Percentiles rank a stretch among this genome's conserved stretches.
phyloP scores from a whole-genome alignment of 208 protist genomes.

The Kentomonas sorsogonicus region DNA sequence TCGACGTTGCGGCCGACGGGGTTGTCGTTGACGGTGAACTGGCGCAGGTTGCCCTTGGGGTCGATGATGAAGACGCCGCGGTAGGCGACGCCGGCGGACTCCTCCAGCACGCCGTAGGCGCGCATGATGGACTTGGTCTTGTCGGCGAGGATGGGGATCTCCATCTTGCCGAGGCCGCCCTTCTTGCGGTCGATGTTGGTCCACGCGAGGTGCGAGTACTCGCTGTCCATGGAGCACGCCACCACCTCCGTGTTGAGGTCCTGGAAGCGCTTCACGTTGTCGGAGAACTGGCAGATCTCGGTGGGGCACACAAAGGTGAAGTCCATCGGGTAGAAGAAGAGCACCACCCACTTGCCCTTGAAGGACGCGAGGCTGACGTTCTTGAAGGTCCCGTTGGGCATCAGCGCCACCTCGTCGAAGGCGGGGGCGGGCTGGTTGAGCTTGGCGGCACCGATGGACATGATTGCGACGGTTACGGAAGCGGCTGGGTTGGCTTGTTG shows the following conservation, averaged over 20 bases:
- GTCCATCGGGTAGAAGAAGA: slow-evolving; percentile 94
- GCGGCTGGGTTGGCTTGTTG: too few relatives aligned
- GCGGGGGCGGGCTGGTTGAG: slow-evolving; percentile 86
- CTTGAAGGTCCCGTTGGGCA: slow-evolving; percentile 93
- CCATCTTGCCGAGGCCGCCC: slow-evolving; percentile 93
- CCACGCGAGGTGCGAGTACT: slow-evolving; percentile 94
- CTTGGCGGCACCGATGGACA: slow-evolving; percentile 17
- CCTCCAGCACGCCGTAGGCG: slow-evolving; percentile 89
- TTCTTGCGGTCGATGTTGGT: slow-evolving; percentile 87
- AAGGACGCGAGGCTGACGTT: slow-evolving; percentile 78
- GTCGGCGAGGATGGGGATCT: slow-evolving; percentile 94
- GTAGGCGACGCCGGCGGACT: slow-evolving; percentile 74
- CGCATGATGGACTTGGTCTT: slow-evolving; percentile 80
- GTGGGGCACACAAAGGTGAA: slow-evolving; percentile 96
- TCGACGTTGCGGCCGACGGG: slow-evolving; percentile 91
- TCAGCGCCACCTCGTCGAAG: slow-evolving; percentile 89
- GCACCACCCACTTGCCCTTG: slow-evolving; percentile 88
- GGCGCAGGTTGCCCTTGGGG: slow-evolving; percentile 74
- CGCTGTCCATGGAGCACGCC: slow-evolving; percentile 84
- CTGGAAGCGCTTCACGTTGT: slow-evolving; percentile 83
- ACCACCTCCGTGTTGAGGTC: slow-evolving; percentile 76
- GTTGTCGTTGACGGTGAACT: slow-evolving; percentile 91
- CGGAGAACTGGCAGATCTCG: slow-evolving; percentile 92
- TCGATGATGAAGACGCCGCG: slow-evolving; percentile 94
- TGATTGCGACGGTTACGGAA: too few relatives aligned